Evolutionary conservation across 805 yeast genomes (phyloP), one percentile per base, ranked within the genome.

Genomic region (Grigorovia transvaalensis): DNA sequence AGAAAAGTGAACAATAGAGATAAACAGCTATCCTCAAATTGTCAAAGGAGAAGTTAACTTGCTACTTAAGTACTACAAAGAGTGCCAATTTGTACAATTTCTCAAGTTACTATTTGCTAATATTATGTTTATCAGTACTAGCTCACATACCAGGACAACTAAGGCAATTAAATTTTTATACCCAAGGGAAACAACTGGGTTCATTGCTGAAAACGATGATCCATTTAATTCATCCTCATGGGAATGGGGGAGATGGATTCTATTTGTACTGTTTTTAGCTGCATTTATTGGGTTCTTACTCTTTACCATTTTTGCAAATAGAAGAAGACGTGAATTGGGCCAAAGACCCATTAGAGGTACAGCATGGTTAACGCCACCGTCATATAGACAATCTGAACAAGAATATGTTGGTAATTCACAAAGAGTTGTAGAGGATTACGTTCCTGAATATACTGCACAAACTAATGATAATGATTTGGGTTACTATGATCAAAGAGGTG

Each of bases 351-450:
- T 87, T 1, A 71, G 78, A 53, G 91, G 91, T 9, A 85, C 93
- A 0, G 78, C 85, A 11, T 85, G 95, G 95, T 79, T 88, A 71
- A 84, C 93, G 0, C 96, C 96, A 7, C 95, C 95, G 0, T 74
- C 82, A 11, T 87, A 87, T 61, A 64, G 73, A 47, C 88, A 82
- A 57, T 78, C 88, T 1, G 85, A 85, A 59, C 71, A 70, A 49
- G 81, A 79, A 53, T 76, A 79, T 56, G 71, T 75, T 23, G 59
- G 60, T 15, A 45, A 46, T 9, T 35, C 55, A 9, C 53, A 52
- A 20, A 47, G 49, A 5, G 46, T 52, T 44, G 68, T 72, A 9
- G 78, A 76, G 46, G 75, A 76, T 2, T 80, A 73, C 57, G 87
- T 84, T 1, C 95, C 95, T 0, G 74, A 82, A 2, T 85, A 85